phyloP scores from a whole-genome alignment of 371 early-diverging fungal genomes.

The Rhizopus arrhizus region DNA sequence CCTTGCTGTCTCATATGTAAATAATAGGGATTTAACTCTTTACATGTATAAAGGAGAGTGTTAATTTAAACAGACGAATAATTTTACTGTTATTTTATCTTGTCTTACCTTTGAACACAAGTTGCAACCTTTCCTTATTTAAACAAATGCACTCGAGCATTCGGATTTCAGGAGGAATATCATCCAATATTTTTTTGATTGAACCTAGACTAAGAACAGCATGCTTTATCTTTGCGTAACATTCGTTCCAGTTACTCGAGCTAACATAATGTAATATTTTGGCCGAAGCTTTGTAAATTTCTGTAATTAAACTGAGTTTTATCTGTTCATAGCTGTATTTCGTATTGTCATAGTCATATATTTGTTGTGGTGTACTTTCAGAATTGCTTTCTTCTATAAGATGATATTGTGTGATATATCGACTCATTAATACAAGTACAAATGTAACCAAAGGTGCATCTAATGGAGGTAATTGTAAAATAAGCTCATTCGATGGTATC shows the following conservation, averaged over 20 bases:
- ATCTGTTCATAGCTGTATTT: slow-evolving; percentile 37
- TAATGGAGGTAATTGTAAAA: slow-evolving; percentile 53
- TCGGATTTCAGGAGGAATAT: slow-evolving; percentile 67
- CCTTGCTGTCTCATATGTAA: slow-evolving; percentile 67
- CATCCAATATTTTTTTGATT: slow-evolving; percentile 37
- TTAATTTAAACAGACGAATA: background rate
- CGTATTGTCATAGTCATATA: slow-evolving; percentile 12
- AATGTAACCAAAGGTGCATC: slow-evolving; percentile 73
- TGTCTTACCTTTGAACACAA: slow-evolving; percentile 65
- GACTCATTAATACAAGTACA: slow-evolving; percentile 62
- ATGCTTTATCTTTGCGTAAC: slow-evolving; percentile 70
- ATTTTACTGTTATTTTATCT: no score
- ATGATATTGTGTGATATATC: slow-evolving; percentile 64
- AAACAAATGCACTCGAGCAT: slow-evolving; percentile 76
- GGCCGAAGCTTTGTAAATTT: slow-evolving; percentile 71
- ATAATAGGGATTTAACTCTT: slow-evolving; percentile 68
- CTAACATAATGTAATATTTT: slow-evolving; percentile 77
- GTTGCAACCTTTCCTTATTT: slow-evolving; percentile 65
- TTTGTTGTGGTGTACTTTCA: slow-evolving; percentile 1
- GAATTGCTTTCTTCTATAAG: slow-evolving; percentile 37
- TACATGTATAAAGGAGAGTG: background rate
- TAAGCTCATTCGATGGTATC: slow-evolving; percentile 15
- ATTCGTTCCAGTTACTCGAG: slow-evolving; percentile 80
- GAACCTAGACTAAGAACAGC: slow-evolving; percentile 53
- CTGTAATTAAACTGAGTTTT: slow-evolving; percentile 50